Evolutionary conservation across 441 rosid genomes (phyloP).

Genomic region (Dalechampia spathulata): DNA sequence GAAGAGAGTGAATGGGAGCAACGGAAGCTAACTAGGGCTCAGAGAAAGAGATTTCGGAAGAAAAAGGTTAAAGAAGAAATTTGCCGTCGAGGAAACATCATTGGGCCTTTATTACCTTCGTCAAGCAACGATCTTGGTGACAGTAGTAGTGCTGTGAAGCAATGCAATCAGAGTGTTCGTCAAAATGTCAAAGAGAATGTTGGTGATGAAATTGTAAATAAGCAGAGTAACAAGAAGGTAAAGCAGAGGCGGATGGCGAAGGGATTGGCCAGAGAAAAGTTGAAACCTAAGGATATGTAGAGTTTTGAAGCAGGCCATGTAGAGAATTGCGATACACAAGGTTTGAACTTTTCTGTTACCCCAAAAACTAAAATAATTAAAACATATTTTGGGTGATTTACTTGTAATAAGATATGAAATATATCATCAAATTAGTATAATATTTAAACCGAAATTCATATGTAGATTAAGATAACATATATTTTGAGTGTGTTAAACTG

Average conservation of each 20-base stretch:
- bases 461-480: too few species aligned
- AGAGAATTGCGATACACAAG: conserved; percentile 1
- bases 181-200: conserved; percentile 32
- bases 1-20: conserved; percentile 11
- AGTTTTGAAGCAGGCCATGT: conserved; percentile 5
- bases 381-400: too few species aligned
- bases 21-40: conserved; percentile 50
- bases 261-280: conserved; percentile 32
- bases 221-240: conserved; percentile 27
- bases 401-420: too few species aligned
- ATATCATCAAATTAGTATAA: too few species aligned
- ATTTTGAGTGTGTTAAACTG: too few species aligned
- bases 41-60: conserved; percentile 66
- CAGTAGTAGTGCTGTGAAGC: neutral
- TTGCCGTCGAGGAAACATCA: conserved; percentile 33
- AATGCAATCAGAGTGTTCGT: conserved; percentile 39
- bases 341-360: too few species aligned
- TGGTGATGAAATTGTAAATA: conserved; percentile 17
- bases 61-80: conserved; percentile 58
- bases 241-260: conserved; percentile 53
- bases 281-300: conserved; percentile 3
- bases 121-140: neutral
- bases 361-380: too few species aligned
- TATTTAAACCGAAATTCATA: too few species aligned
- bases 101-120: conserved; percentile 55